Base-by-base conservation (phyloP, 2,329 filamentous ascomycete genomes). In the Fusarium bulbicola region DNA sequence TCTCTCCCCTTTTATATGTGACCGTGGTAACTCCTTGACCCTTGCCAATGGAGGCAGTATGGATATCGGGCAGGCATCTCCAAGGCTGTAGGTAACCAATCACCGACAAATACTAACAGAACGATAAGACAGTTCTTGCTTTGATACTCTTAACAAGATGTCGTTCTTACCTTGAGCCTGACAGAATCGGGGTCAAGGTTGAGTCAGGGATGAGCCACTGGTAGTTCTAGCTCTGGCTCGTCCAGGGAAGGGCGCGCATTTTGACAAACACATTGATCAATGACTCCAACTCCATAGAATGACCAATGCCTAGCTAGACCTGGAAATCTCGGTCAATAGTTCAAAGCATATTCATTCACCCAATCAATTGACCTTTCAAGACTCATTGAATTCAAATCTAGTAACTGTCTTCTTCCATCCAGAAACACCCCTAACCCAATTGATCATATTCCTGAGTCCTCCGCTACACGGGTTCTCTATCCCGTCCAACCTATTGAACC, bases 391-490 rank as follows among this genome's bases (percentile, higher is more conserved):
- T 64, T 69, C 58, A 69, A 64, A 20, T 56, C 66, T 63, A 68
- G 49, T 21, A 45, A 7, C 39, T 43, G 32, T 28, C 20, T 21
- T 50, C 45, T 34, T 32, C 36, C n/a, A 46, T 64, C 50, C 59
- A 46, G 34, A 42, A 34, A 56, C 43, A 43, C 49, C 49, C 13
- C n/a, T 21, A 18, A 54, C 40, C 40, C 30, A 40, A 61, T 58
- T 56, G 26, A 70, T 46, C 37, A 42, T 52, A 43, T 57, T 40
- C 52, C 46, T 39, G 52, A 70, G 40, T 49, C 50, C 36, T 59
- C 45, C 57, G 36, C 60, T 40, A 42, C 50, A 60, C 50, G 63
- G 36, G 61, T 77, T 3, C 32, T 34, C 75, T 76, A 77, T 77
- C 65, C 59, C 58, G 30, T 39, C 46, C 45, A 26, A 49, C 45